Percentiles rank a stretch among this genome's conserved stretches.
These are phyloP conservation scores for Malassezia sympodialis DNA, from an alignment of 1,284 basidiomycete species.

Conservation along the genomic window DNA sequence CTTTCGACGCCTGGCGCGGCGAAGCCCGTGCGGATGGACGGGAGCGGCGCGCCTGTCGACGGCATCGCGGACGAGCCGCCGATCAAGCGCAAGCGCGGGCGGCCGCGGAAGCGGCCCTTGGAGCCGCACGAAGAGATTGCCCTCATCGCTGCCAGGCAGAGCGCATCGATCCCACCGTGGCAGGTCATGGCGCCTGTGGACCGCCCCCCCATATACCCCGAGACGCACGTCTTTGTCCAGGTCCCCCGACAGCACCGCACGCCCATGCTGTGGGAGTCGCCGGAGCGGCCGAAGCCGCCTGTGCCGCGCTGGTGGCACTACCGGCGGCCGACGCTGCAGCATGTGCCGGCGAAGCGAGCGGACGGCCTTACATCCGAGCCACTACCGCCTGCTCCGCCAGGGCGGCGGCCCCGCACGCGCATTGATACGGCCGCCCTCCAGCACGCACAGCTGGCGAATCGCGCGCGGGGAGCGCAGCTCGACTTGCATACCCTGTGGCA, in stretches of 20 bases:
- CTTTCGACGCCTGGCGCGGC: background rate
- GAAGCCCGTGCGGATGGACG: background rate
- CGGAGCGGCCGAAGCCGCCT: constrained; percentile 1
- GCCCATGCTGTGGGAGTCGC: constrained; percentile 4
- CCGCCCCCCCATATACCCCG: constrained; percentile 15
- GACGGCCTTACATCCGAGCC: constrained; percentile 11
- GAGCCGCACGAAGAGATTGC: constrained; percentile 1
- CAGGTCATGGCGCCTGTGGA: background rate
- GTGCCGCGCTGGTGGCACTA: constrained; percentile 10
- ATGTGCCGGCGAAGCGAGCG: background rate
- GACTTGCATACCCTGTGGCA: constrained; percentile 4
- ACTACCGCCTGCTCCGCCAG: background rate
- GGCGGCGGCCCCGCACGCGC: constrained; percentile 6
- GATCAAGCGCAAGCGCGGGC: constrained; percentile 6
- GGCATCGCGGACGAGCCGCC: background rate
- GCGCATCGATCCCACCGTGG: constrained; percentile 8
- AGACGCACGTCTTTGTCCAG: constrained; percentile 13
- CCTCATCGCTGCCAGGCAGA: constrained; percentile 4
- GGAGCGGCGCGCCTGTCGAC: background rate
- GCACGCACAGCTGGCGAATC: constrained; percentile 9
- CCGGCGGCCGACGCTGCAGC: background rate
- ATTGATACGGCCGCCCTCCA: constrained; percentile 2
- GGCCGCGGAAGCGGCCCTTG: constrained; percentile 11
- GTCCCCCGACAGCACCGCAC: background rate
- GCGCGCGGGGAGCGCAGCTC: constrained; percentile 11